phyloP scores from a whole-genome alignment of 768 basidiomycete species.

The Trametes villosa region DNA sequence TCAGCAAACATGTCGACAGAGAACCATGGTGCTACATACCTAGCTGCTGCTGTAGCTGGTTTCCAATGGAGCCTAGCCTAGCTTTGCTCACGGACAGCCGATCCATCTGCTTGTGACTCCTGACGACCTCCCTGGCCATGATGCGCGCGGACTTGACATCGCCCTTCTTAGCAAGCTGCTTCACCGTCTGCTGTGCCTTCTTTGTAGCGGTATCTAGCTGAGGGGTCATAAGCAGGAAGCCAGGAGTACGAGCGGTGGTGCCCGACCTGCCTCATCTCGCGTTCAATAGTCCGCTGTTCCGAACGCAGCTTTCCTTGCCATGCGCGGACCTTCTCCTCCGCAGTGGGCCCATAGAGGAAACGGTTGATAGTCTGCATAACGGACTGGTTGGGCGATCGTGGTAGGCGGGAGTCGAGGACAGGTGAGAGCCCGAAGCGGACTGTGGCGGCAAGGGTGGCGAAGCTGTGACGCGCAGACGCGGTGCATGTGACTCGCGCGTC shows the following conservation, averaged over 20 bases:
- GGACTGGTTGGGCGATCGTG: not conserved
- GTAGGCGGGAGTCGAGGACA: slow-evolving; percentile 9
- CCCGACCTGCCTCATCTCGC: slow-evolving; percentile 94
- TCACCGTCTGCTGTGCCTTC: slow-evolving; percentile 81
- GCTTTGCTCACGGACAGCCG: slow-evolving; percentile 92
- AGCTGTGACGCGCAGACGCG: slow-evolving; percentile 16
- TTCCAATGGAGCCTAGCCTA: slow-evolving; percentile 84
- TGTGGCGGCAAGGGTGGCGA: slow-evolving; percentile 13
- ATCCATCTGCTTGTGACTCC: slow-evolving; percentile 94
- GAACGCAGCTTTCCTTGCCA: slow-evolving; percentile 90
- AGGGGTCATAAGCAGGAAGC: slow-evolving; percentile 10
- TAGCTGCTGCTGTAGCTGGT: slow-evolving; percentile 88
- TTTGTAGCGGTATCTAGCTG: slow-evolving; percentile 83
- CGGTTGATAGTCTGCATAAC: slow-evolving; percentile 87
- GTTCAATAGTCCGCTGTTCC: slow-evolving; percentile 83
- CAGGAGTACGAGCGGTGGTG: slow-evolving; percentile 21
- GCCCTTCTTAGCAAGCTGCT: slow-evolving; percentile 88
- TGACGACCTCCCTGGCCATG: slow-evolving; percentile 91
- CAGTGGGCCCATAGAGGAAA: slow-evolving; percentile 94
- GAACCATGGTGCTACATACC: slow-evolving; percentile 53
- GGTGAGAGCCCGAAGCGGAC: not conserved
- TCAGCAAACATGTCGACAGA: no score
- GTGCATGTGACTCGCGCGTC: slow-evolving; percentile 18
- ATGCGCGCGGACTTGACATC: slow-evolving; percentile 93
- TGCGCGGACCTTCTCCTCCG: slow-evolving; percentile 88